These are phyloP conservation scores for Neurospora sp. DNA, from an alignment of 495 filamentous ascomycete species.

Conservation along the genomic window DNA sequence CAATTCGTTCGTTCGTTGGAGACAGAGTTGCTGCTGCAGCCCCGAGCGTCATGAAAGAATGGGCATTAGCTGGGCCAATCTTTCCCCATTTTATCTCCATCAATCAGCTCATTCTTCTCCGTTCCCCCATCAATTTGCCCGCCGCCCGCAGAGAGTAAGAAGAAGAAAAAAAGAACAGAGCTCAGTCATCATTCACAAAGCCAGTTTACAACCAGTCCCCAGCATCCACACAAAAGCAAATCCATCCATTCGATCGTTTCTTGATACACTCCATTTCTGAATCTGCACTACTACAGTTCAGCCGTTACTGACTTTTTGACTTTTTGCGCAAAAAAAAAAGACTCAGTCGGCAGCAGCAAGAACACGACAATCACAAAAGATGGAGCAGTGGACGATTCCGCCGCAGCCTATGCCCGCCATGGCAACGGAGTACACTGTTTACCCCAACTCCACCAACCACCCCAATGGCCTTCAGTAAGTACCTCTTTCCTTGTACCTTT, in stretches of 20 bases:
- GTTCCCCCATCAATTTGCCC: not conserved
- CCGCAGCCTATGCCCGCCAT: conserved; percentile 21
- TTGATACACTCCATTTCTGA: not conserved
- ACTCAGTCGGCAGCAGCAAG: not conserved
- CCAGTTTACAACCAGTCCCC: not conserved
- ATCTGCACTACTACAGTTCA: not conserved
- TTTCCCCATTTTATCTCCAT: not conserved
- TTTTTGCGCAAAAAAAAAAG: not conserved
- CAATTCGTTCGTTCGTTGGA: not conserved
- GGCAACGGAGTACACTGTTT: conserved; percentile 29
- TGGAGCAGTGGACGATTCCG: conserved; percentile 45
- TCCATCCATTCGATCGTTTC: not conserved
- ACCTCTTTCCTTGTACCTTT: conserved; percentile 36
- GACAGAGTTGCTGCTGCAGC: not conserved
- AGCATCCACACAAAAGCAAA: not conserved
- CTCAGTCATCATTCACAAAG: not conserved
- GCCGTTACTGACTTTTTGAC: not conserved
- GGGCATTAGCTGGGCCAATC: not conserved
- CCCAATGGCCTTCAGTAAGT: conserved; percentile 43
- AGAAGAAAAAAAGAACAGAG: not conserved
- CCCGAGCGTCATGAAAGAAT: not conserved
- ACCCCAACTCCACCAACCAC: conserved; percentile 38
- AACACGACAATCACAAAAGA: conserved; percentile 5
- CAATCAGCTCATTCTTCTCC: not conserved
- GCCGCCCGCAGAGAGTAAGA: not conserved